Base-by-base conservation (phyloP, 2,329 filamentous ascomycete genomes). In the Rutstroemia sydowiana region DNA sequence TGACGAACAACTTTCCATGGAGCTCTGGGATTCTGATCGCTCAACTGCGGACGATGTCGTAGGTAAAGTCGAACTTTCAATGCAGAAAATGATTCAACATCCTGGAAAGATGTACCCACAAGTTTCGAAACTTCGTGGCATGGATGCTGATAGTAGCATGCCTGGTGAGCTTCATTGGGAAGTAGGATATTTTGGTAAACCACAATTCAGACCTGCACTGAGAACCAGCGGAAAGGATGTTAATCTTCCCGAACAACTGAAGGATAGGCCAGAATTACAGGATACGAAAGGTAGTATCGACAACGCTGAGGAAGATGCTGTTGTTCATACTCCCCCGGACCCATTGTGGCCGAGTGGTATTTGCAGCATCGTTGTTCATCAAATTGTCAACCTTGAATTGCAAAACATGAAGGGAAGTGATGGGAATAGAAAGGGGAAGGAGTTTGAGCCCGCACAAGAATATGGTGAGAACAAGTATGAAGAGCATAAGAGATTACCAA, bases 301-400 rank as follows among this genome's bases (percentile, higher is more conserved):
- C 51, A 87, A 72, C 7, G 77, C 78, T 2, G 76, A 87, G 43
- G 89, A 95, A 64, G 88, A 95, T 65, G 89, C 88, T 2, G 88
- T 95, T 2, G 80, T 87, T 40, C 86, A 89, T 65, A 97, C 91
- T 0, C 93, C 93, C 5, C 92, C 92, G 0, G 92, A 97, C 66
- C 92, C 92, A n/a, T 76, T 95, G 6, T 97, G 90, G 89, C 93
- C 92, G 1, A 95, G 87, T 60, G 93, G 93, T 52, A 76, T 98
- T 18, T 83, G 92, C 65, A 90, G 85, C 61, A 70, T 97, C 34
- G 78, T 97, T 40, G 78, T 97, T 23, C 92, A 97, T 65, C 92
- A 97, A 68, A 95, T 97, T 59, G 91, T 96, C 59, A 95, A 93
- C 55, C 77, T 98, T 8, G 90, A 96, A 68, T 75, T 96, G n/a